Evolutionary conservation across 2,329 filamentous ascomycete genomes (phyloP).

Genomic region (Alternaria brassicae): DNA sequence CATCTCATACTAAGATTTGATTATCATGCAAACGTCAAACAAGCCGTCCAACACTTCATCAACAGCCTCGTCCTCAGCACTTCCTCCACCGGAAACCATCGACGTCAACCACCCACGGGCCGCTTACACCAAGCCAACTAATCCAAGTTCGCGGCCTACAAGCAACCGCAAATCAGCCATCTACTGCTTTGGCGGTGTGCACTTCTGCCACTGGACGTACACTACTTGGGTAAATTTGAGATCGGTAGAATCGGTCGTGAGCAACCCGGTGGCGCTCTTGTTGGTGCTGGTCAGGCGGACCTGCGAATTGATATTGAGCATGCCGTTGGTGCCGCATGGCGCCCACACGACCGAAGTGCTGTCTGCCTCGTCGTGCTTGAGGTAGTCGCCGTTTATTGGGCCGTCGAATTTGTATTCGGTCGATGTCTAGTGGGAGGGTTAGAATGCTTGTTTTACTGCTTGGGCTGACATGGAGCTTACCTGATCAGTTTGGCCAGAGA

Average conservation of each 20-base stretch:
- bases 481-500: constrained; percentile 57
- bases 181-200: constrained; percentile 27
- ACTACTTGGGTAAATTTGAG: constrained; percentile 56
- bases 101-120: constrained; percentile 9
- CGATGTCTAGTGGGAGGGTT: constrained; percentile 32
- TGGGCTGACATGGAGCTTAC: constrained; percentile 28
- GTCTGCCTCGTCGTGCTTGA: constrained; percentile 53
- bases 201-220: constrained; percentile 56
- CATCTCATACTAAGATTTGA: constrained; percentile 18
- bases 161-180: constrained; percentile 24
- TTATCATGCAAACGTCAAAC: constrained; percentile 10
- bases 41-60: constrained; percentile 4
- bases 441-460: not conserved
- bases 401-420: constrained; percentile 52
- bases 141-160: constrained; percentile 11
- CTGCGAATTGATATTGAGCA: constrained; percentile 64
- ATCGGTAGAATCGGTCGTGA: constrained; percentile 60
- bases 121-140: constrained; percentile 16
- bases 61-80: constrained; percentile 3
- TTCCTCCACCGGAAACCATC: constrained; percentile 14
- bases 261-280: constrained; percentile 47
- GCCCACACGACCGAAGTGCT: constrained; percentile 60
- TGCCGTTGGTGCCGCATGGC: constrained; percentile 58
- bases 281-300: constrained; percentile 50
- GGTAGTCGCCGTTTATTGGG: constrained; percentile 49